phyloP scores from a whole-genome alignment of 805 yeast genomes.

The Yarrowia sp. region DNA sequence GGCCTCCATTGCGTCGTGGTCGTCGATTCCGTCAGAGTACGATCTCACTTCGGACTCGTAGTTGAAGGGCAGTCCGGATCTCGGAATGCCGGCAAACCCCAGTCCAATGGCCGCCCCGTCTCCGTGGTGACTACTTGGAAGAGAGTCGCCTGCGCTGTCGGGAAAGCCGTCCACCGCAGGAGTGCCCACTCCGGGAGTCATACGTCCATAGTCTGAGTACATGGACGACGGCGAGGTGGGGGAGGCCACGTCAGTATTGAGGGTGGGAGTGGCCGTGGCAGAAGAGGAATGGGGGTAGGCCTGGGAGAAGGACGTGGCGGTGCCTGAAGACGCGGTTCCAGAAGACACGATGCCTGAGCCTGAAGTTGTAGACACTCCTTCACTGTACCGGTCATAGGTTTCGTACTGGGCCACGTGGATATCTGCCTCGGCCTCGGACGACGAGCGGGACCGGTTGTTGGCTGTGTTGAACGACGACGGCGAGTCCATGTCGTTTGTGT shows the following conservation, averaged over 20 bases:
- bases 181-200: background rate
- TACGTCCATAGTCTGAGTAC: constrained; percentile 7
- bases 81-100: constrained; percentile 2
- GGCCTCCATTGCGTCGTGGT: no score
- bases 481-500: background rate
- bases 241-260: background rate
- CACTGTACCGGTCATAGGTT: background rate
- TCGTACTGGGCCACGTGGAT: background rate
- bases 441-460: constrained; percentile 7
- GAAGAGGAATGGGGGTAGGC: background rate
- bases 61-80: background rate
- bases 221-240: constrained; percentile 15
- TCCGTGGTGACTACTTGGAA: no score
- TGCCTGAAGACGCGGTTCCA: no score
- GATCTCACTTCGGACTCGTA: background rate
- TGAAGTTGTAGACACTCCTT: background rate
- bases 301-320: no score
- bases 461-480: constrained; percentile 15
- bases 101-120: background rate
- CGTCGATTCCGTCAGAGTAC: background rate
- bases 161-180: background rate
- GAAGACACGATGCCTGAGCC: no score
- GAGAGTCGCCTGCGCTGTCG: background rate
- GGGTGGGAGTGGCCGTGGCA: background rate
- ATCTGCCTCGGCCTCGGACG: constrained; percentile 1